Percentiles rank a stretch among this genome's conserved stretches.
phyloP scores from a whole-genome alignment of 2,329 filamentous ascomycete genomes.

The Colletotrichum gloeosporioides region DNA sequence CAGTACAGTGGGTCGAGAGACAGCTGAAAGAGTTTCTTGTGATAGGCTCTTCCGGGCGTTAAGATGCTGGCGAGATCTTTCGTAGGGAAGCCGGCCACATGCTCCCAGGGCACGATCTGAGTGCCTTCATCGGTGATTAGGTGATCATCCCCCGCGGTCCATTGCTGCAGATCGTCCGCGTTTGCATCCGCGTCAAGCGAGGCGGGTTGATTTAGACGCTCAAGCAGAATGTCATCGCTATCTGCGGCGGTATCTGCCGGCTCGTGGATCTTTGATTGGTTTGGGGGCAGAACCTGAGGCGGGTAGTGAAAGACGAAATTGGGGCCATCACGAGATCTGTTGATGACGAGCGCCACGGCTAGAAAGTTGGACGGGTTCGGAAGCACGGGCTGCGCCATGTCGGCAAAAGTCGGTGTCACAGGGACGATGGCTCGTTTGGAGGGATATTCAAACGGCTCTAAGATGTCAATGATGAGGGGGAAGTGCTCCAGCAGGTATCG shows the following conservation, averaged over 20 bases:
- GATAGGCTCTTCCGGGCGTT: constrained; percentile 75
- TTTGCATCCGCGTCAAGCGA: constrained; percentile 32
- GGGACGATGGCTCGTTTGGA: not conserved
- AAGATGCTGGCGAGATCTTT: constrained; percentile 81
- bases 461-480: not conserved
- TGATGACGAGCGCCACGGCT: constrained; percentile 76
- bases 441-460: not conserved
- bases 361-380: constrained; percentile 64
- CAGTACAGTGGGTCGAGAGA: constrained; percentile 81
- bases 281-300: constrained; percentile 55
- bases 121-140: constrained; percentile 60
- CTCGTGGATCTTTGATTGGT: constrained; percentile 35
- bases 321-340: constrained; percentile 78
- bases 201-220: constrained; percentile 48
- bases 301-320: constrained; percentile 89
- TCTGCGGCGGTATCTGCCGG: constrained; percentile 38
- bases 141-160: constrained; percentile 58
- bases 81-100: constrained; percentile 75
- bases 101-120: constrained; percentile 72
- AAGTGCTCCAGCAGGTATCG: not conserved
- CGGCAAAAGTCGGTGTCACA: not conserved
- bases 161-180: constrained; percentile 45
- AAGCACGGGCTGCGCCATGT: constrained; percentile 54
- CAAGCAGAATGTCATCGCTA: constrained; percentile 58
- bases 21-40: constrained; percentile 84